These are phyloP conservation scores for Ascodesmis nigricans DNA, from an alignment of 495 filamentous ascomycete genomes.

Conservation along the genomic window DNA sequence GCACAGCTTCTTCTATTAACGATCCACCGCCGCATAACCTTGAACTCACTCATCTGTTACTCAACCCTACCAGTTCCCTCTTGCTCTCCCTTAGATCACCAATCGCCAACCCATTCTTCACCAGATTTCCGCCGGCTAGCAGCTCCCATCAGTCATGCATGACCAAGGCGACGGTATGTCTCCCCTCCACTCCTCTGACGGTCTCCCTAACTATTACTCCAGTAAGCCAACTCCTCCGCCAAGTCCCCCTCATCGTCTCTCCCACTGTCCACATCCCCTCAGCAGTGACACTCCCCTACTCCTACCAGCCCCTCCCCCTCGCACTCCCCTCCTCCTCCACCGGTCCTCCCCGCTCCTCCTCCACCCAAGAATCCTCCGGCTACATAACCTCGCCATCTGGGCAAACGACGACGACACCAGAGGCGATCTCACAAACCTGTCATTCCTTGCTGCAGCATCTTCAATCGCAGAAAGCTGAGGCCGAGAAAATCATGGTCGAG, in stretches of 20 bases:
- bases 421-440: constrained; percentile 9
- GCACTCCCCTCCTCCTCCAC: constrained; percentile 60
- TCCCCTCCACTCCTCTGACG: no score
- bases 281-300: constrained; percentile 81
- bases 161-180: no score
- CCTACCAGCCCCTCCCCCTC: constrained; percentile 71
- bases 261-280: constrained; percentile 83
- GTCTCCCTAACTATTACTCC: no score
- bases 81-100: no score
- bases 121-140: no score
- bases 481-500: constrained; percentile 38
- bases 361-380: constrained; percentile 4
- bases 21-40: no score
- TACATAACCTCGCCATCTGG: constrained; percentile 20
- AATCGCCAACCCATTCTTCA: no score
- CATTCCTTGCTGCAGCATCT: constrained; percentile 33
- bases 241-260: constrained; percentile 80
- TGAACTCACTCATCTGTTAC: no score
- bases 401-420: constrained; percentile 20
- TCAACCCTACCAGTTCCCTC: no score
- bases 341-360: constrained; percentile 22
- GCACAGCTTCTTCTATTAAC: no score
- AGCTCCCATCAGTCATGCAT: no score
- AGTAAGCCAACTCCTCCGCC: constrained; percentile 67
- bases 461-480: constrained; percentile 47